Base-by-base conservation (phyloP, 768 basidiomycete species). In the Austroboletus eburneus region DNA sequence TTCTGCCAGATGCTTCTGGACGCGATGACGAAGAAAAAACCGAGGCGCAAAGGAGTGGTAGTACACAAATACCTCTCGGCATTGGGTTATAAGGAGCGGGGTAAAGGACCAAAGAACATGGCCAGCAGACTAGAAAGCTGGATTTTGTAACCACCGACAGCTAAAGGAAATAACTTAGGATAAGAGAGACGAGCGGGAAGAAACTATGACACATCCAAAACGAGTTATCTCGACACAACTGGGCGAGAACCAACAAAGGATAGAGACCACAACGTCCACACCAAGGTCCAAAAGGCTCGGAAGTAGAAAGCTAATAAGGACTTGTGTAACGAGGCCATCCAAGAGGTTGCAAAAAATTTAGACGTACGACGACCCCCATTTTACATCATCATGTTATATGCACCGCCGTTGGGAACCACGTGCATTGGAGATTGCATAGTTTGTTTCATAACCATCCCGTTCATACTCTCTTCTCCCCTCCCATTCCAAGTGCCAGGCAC, bases 331-430 rank as follows among this genome's bases (percentile, higher is more conserved):
- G 45, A 42, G 39, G 41, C 41, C 45, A 39, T 36, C 33, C 41
- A 48, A 17, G 27, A 27, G 27, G 29, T 22, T 13, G 18, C 27
- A 39, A 40, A 38, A 37, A 27, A 27, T 5, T 27, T 6, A 12
- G 12, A 27, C 27, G 27, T 27, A 27, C 27, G 36, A 49, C 43
- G 42, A 39, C 24, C 21, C 27, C 32, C 27, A n/a, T 29, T 29
- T 65, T 49, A 67, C 53, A 74, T 55, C 66, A 74, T 72, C 48
- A 69, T 57, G 25, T 63, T 62, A 61, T 71, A 74, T 47, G 64
- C 70, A 34, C 63, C 64, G 43, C 51, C 57, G 49, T 66, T 71
- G 44, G 70, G 59, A 39, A 69, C 67, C 25, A 72, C 62, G 39
- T 66, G 69, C 50, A 75, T 71, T 9, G 72, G 63, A 18, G 60